phyloP scores from a whole-genome alignment of 495 filamentous ascomycete genomes.

The Aspergillus saccharolyticus region DNA sequence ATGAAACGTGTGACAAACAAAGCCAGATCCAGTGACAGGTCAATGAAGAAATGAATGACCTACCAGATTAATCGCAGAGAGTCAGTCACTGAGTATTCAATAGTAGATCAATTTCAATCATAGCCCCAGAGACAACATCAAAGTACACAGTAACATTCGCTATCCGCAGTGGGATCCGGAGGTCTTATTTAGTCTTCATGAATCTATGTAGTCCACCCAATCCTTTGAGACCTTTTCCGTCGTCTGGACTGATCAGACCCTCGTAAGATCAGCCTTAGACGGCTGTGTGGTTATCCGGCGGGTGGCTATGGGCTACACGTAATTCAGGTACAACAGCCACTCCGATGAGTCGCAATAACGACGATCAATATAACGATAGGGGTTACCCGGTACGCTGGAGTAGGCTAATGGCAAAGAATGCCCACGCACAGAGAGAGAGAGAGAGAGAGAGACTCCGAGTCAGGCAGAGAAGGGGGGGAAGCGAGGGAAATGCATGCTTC shows the following conservation, averaged over 20 bases:
- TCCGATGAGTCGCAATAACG: neutral
- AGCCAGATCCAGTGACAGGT: neutral
- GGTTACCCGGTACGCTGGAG: no score
- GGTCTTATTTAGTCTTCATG: neutral
- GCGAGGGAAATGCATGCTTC: neutral
- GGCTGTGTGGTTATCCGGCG: constrained; percentile 12
- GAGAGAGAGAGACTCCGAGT: no score
- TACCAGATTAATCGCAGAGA: neutral
- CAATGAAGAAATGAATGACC: neutral
- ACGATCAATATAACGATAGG: neutral
- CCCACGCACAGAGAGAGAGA: no score
- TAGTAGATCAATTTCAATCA: neutral
- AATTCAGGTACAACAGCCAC: neutral
- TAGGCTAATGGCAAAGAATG: no score
- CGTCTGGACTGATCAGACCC: constrained; percentile 9
- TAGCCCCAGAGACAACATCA: constrained; percentile 3
- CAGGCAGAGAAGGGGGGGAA: neutral
- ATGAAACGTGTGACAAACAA: neutral
- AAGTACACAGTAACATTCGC: neutral
- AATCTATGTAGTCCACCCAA: neutral
- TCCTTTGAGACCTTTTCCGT: constrained; percentile 3
- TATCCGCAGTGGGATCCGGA: neutral
- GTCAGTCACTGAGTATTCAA: neutral
- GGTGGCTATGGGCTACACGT: constrained; percentile 4
- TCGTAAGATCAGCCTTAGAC: constrained; percentile 16